Percentiles rank a stretch among this genome's conserved stretches.
These are phyloP conservation scores for Puccinia horiana DNA, from an alignment of 1,284 basidiomycete genomes.

Conservation along the genomic window DNA sequence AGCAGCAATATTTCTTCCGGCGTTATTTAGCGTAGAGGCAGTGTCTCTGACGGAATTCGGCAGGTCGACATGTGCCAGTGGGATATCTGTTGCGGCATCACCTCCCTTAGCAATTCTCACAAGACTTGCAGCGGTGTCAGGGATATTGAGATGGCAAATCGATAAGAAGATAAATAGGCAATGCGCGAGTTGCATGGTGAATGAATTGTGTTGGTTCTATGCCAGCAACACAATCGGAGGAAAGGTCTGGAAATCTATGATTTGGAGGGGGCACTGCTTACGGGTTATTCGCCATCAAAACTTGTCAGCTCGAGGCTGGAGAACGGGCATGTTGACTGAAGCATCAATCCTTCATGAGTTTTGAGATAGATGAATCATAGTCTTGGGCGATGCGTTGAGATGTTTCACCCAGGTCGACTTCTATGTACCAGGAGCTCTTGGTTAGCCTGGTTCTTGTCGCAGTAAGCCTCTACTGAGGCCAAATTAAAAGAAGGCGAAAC, in stretches of 20 bases:
- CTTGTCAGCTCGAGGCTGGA: too few relatives aligned
- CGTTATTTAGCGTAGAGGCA: not conserved
- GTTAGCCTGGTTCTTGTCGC: too few relatives aligned
- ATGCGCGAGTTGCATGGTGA: not conserved
- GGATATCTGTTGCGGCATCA: not conserved
- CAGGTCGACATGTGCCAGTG: not conserved
- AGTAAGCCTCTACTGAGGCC: too few relatives aligned
- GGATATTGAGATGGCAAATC: not conserved
- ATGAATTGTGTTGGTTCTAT: not conserved
- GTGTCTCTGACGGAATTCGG: not conserved
- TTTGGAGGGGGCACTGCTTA: too few relatives aligned
- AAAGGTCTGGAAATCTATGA: not conserved
- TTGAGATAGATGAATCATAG: too few relatives aligned
- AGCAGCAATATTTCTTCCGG: not conserved
- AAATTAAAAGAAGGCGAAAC: too few relatives aligned
- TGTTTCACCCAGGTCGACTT: too few relatives aligned
- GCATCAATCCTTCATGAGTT: too few relatives aligned
- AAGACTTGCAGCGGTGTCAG: not conserved
- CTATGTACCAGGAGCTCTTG: too few relatives aligned
- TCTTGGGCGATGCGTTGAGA: too few relatives aligned
- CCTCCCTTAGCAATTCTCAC: not conserved
- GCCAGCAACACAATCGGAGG: not conserved
- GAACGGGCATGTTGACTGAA: too few relatives aligned
- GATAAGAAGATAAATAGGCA: not conserved
- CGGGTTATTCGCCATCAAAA: too few relatives aligned